A percentile compares a stretch with the other conserved stretches of the same genome.
Conservation (phyloP, 2,329 filamentous ascomycete genomes). For the Hypocrella siamensis region DNA sequence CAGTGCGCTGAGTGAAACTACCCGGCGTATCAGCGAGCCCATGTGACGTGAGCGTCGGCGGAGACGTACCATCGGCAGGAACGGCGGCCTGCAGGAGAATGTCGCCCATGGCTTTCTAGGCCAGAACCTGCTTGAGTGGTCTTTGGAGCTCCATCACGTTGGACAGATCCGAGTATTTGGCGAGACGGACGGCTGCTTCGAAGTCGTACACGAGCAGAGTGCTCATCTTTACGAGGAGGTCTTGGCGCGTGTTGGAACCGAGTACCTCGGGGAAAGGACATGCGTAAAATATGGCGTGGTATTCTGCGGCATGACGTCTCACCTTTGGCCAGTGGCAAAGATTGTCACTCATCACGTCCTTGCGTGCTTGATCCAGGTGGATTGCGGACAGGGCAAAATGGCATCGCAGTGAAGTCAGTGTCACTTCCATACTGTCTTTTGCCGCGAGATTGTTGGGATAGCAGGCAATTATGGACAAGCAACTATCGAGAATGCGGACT, state of each 20-base stretch:
- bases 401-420: constrained; percentile 49
- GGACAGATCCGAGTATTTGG: constrained; percentile 50
- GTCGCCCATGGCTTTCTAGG: constrained; percentile 51
- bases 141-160: constrained; percentile 39
- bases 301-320: constrained; percentile 37
- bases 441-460: constrained; percentile 30
- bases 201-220: constrained; percentile 63
- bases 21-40: neutral
- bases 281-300: neutral
- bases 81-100: constrained; percentile 39
- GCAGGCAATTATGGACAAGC: constrained; percentile 32
- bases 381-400: constrained; percentile 47
- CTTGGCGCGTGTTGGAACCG: constrained; percentile 26
- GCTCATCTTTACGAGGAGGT: constrained; percentile 46
- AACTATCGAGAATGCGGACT: constrained; percentile 38
- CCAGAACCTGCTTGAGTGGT: constrained; percentile 24
- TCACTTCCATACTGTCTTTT: constrained; percentile 27
- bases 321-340: constrained; percentile 46
- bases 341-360: constrained; percentile 18
- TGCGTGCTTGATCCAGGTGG: constrained; percentile 1
- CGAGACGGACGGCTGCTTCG: constrained; percentile 53
- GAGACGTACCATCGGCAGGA: constrained; percentile 29
- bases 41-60: neutral
- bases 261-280: constrained; percentile 8
- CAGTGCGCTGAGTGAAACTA: constrained; percentile 37